Base-by-base conservation (phyloP, 2,329 filamentous ascomycete species). In the Penicillium frequentans region DNA sequence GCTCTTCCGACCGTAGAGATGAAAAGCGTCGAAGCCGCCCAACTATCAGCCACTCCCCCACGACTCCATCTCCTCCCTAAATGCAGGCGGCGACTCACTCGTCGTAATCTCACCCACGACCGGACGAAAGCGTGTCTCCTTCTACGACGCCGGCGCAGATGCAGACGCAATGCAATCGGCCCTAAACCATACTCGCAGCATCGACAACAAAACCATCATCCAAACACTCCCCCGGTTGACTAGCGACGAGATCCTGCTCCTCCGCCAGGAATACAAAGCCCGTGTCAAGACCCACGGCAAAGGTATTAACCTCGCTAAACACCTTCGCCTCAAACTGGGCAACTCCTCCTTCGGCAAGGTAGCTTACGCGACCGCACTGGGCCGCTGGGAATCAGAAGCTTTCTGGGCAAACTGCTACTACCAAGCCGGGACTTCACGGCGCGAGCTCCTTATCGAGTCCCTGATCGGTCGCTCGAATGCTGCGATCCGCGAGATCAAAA, bases 391-490 rank as follows among this genome's bases (percentile, higher is more conserved):
- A 77, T 89, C 87, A 65, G 95, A 99, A 74, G 91, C 91, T 0
- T 96, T 96, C 81, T 99, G 95, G 93, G 92, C 93, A 58, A 98
- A 97, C 73, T 96, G 91, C 75, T 98, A 92, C 88, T 98, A 97
- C 77, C 93, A 97, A 71, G 88, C 88, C 37, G 90, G 93, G 73
- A 90, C 88, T 67, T 90, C 88, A 8, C 84, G 91, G 3, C 86
- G 93, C 6, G 93, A 98, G 74, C 82, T 99, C 35, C 84, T 99
- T 52, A 97, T 98, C 67, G 95, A 99, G 75, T 86, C 88, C 6
- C 83, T 99, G 21, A 96, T 97, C 86, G 95, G 95, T 0, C 86
- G 93, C 6, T 86, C 87, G 27, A 97, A 97, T 73, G 81, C 85
- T n/a, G 95, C 98, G 70, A 90, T 98, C 60, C 83, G 85, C 11